A percentile compares a stretch with the other conserved stretches of the same genome.
These are phyloP conservation scores for Colletotrichum chrysophilum DNA, from an alignment of 2,329 filamentous ascomycete genomes.

Conservation along the genomic window DNA sequence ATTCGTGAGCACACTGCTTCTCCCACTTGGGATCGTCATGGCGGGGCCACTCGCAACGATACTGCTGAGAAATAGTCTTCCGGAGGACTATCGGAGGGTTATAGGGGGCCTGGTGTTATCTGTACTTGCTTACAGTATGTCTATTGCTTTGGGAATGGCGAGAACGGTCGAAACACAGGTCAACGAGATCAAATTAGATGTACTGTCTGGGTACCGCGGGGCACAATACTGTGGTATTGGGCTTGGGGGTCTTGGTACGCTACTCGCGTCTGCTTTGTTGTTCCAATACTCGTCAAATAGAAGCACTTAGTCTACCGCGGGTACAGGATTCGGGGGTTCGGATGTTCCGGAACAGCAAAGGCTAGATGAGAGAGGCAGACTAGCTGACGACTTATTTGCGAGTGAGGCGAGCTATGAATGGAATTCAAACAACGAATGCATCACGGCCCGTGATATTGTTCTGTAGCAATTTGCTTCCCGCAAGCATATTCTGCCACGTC, in stretches of 20 bases:
- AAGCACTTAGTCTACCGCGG: neutral
- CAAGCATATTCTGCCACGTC: neutral
- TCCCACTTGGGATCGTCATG: constrained; percentile 70
- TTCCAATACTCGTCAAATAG: neutral
- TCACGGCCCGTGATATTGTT: neutral
- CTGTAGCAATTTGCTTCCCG: neutral
- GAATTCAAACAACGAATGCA: neutral
- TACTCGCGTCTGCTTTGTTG: neutral
- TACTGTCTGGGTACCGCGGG: constrained; percentile 38
- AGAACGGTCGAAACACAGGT: constrained; percentile 62
- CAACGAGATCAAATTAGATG: constrained; percentile 24
- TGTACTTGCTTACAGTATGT: constrained; percentile 71
- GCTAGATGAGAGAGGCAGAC: neutral
- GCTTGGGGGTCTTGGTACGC: constrained; percentile 21
- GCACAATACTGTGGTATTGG: constrained; percentile 47
- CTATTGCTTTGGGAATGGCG: constrained; percentile 68
- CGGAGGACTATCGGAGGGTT: constrained; percentile 48
- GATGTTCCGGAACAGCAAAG: neutral
- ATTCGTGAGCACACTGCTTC: constrained; percentile 64
- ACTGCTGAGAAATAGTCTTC: constrained; percentile 58
- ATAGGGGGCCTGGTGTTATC: constrained; percentile 63
- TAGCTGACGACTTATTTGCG: neutral
- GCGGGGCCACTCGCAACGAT: constrained; percentile 66
- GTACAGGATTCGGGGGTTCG: neutral
- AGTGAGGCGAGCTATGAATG: neutral